Base-by-base conservation (phyloP, 305 asterid genomes). In the Fraxinus xanthoxyloides region DNA sequence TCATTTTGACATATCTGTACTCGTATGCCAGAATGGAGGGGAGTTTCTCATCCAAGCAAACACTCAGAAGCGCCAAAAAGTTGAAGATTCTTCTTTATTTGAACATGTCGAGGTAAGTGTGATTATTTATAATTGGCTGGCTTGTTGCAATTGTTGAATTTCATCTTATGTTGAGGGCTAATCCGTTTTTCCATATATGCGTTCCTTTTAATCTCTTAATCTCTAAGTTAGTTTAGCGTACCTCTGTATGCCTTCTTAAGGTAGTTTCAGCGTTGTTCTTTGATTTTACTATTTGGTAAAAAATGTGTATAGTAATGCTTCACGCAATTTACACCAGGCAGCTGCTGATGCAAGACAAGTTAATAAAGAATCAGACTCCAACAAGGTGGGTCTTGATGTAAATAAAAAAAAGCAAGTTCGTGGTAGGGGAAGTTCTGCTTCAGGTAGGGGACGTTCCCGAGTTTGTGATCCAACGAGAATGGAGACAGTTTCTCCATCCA, bases 391-490 rank as follows among this genome's bases (percentile, higher is more conserved):
- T 79, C 84, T 87, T 76, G 99, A 94, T 84, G 83, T 75, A 82
- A 90, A 85, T 88, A 92, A 86, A 84, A 93, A 87, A 87, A 93
- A 90, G 81, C 96, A 90, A 87, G 91, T 86, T 86, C 98, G 98
- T 87, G 90, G 93, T 9, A 91, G 91, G 90, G 96, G 89, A 72
- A 86, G 82, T 86, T 85, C 92, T 76, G 76, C 88, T 87, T 88
- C 98, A 67, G 93, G 93, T 81, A 92, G 98, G 90, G 98, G 97
- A 72, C 97, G 98, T 84, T 73, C 86, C 80, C 93, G 95, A 80
- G 92, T 65, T 82, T 80, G 80, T 85, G 96, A 95, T 82, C 97
- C 88, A 85, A 87, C 90, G 51, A 94, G 78, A 88, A 81, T 70
- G 81, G 93, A 82, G 79, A 79, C 81, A 17, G 86, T 83, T 85